A percentile compares a stretch with the other conserved stretches of the same genome.
Evolutionary conservation across 2,329 filamentous ascomycete species (phyloP).

Genomic region (Exophiala lecanii-corni): DNA sequence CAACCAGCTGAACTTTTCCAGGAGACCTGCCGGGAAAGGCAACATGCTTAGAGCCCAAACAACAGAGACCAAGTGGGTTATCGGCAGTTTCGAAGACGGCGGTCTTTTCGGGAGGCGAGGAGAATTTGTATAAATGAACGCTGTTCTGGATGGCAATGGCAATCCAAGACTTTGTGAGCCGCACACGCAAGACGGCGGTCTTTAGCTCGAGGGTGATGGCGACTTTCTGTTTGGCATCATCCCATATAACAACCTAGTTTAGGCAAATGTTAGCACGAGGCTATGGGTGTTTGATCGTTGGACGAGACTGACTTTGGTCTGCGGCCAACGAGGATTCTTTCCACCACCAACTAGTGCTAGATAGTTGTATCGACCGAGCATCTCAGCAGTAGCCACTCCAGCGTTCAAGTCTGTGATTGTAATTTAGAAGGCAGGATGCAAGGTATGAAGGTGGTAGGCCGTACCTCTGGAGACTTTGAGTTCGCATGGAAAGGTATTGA

Average conservation of each 20-base stretch:
- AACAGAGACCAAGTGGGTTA: conserved; percentile 77
- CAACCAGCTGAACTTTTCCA: conserved; percentile 85
- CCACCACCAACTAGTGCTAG: conserved; percentile 87
- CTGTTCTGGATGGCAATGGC: conserved; percentile 77
- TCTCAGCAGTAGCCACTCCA: conserved; percentile 75
- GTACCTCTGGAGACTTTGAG: conserved; percentile 60
- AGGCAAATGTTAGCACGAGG: conserved; percentile 4
- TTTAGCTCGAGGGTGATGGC: conserved; percentile 73
- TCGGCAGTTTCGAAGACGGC: conserved; percentile 79
- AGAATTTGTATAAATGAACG: conserved; percentile 75
- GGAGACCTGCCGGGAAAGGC: conserved; percentile 82
- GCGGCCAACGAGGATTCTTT: conserved; percentile 75
- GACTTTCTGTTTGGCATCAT: conserved; percentile 72
- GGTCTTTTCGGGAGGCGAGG: conserved; percentile 64
- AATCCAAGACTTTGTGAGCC: conserved; percentile 70
- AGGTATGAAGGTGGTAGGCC: conserved; percentile 6
- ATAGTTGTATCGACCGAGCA: conserved; percentile 83
- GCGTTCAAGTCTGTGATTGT: conserved; percentile 64
- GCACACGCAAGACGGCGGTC: conserved; percentile 73
- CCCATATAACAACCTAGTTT: conserved; percentile 72
- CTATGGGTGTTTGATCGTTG: not conserved
- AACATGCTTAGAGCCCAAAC: conserved; percentile 66
- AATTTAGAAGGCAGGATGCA: conserved; percentile 3
- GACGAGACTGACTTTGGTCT: conserved; percentile 64
- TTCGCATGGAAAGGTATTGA: conserved; percentile 67